A percentile compares a stretch with the other conserved stretches of the same genome.
These are phyloP conservation scores for Aspergillus tanneri DNA, from an alignment of 2,329 filamentous ascomycete genomes.

Conservation along the genomic window DNA sequence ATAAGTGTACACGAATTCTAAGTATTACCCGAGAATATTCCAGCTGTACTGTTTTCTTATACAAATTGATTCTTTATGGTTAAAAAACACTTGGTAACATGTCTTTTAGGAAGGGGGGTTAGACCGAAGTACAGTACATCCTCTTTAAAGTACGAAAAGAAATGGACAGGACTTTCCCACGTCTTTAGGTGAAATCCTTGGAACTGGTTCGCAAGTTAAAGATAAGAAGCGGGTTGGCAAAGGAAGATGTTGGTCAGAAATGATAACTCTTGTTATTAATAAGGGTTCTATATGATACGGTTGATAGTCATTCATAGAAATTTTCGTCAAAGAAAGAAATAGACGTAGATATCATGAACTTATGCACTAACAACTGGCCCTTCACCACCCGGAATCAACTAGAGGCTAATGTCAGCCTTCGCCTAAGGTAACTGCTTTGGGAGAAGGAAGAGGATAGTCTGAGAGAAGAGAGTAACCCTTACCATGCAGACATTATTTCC, in stretches of 20 bases:
- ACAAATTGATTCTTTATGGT: too few species aligned
- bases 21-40: too few species aligned
- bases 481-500: constrained; percentile 99
- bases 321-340: constrained; percentile 15
- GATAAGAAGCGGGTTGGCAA: not conserved
- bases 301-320: constrained; percentile 14
- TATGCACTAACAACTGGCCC: constrained; percentile 54
- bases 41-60: too few species aligned
- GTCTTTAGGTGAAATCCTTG: not conserved
- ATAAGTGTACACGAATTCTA: too few species aligned
- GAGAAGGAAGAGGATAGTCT: not conserved
- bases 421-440: too few species aligned
- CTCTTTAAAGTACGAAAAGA: too few species aligned
- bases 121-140: too few species aligned
- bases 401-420: not conserved
- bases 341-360: constrained; percentile 16
- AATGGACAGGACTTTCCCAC: too few species aligned
- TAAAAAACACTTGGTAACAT: too few species aligned
- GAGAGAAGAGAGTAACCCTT: constrained; percentile 31
- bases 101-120: too few species aligned
- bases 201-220: not conserved
- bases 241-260: not conserved
- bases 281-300: constrained; percentile 17
- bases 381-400: constrained; percentile 78
- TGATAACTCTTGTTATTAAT: constrained; percentile 10